A percentile compares a stretch with the other conserved stretches of the same genome.
These are phyloP conservation scores for Microbotryum intermedium DNA, from an alignment of 1,284 basidiomycete species.

Conservation along the genomic window DNA sequence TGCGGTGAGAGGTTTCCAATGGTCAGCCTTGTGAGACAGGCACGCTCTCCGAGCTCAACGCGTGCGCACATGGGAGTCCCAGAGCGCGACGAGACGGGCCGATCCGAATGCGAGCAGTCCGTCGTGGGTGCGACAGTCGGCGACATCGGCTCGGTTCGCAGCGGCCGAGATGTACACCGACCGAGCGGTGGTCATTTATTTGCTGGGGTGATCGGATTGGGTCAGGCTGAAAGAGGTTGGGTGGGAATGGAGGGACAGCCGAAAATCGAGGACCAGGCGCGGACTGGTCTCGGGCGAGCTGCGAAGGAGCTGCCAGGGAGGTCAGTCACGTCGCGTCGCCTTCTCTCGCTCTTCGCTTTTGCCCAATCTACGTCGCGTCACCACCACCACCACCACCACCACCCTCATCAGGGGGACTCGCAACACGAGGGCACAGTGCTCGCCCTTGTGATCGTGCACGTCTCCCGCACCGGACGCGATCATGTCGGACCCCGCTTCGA, in stretches of 20 bases:
- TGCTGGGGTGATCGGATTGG: no score
- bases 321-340: not conserved
- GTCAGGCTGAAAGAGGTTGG: no score
- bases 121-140: constrained; percentile 47
- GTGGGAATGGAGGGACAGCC: no score
- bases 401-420: constrained; percentile 51
- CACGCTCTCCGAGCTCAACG: no score
- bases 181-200: no score
- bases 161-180: constrained; percentile 63
- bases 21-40: not conserved
- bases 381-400: not conserved
- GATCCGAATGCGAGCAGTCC: constrained; percentile 69
- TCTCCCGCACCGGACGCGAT: no score
- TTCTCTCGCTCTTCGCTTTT: no score
- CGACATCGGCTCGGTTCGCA: constrained; percentile 64
- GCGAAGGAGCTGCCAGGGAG: not conserved
- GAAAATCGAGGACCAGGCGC: no score
- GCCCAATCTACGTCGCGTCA: not conserved
- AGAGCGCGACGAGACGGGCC: constrained; percentile 64
- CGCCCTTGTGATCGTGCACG: no score
- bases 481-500: no score
- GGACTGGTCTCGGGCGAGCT: no score
- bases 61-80: constrained; percentile 54
- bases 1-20: not conserved
- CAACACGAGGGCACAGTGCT: no score